Evolutionary conservation across 176 grass and related monocot genomes (phyloP), one percentile per base, ranked within the genome.

Genomic region (Eragrostis curvula): DNA sequence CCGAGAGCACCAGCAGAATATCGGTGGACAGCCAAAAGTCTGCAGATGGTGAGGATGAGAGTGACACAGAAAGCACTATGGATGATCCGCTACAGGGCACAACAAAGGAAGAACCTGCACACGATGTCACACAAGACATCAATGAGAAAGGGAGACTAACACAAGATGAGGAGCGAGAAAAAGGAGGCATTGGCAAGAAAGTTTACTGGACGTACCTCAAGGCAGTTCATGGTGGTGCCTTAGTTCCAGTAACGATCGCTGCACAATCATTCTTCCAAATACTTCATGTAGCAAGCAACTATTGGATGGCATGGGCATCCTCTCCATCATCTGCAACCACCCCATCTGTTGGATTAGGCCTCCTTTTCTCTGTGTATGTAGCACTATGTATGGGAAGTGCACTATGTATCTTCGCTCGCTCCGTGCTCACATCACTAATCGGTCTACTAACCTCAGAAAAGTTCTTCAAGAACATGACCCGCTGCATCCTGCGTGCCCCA

Each of bases 81-180:
- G 73, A 88, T 57, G 74, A 80, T 79, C 82, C 86, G 68, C 68
- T 87, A 79, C 82, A 89, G 73, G 83, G 82, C 72, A 91, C 93
- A 89, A 89, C 61, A 23, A 95, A 93, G 62, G 81, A 98, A 85
- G 96, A 95, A 64, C 95, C 96, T 1, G 72, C 82, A 79, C 86
- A 93, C 9, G 90, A 93, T 75, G 79, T 95, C 47, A 87, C 63
- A 16, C 84, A 87, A 77, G 82, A 91, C 46, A 85, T 79, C 74
- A 79, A 32, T 87, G 81, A 91, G 11, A 95, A 87, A 63, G 96
- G 96, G 69, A 95, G 90, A 76, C 55, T 98, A 75, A 91, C 85
- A 80, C 90, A 98, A 87, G 96, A 98, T 7, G 96, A 98, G 86
- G 96, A 98, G 55, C 86, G 92, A 72, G 92, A 98, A 65, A 98